phyloP scores from a whole-genome alignment of 495 filamentous ascomycete species.

The Aspergillus leporis region DNA sequence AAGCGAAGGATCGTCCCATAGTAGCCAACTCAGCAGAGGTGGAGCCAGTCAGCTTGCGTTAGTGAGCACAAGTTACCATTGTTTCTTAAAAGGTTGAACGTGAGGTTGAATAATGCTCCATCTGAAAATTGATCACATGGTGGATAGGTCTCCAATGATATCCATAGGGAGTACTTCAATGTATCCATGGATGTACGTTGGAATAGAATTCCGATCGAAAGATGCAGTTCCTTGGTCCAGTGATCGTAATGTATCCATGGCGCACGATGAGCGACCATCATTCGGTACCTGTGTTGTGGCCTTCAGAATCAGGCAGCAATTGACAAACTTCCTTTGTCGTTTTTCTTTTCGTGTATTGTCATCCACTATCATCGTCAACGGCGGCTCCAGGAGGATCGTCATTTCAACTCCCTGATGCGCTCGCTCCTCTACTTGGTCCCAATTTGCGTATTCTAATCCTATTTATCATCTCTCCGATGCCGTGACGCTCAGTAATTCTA shows the following conservation, averaged over 20 bases:
- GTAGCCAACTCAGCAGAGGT: constrained; percentile 23
- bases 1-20: constrained; percentile 15
- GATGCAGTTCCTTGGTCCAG: not conserved
- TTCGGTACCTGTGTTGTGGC: not conserved
- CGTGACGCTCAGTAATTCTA: not conserved
- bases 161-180: not conserved
- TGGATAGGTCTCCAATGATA: not conserved
- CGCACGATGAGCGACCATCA: not conserved
- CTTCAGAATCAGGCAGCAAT: constrained; percentile 6
- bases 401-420: constrained; percentile 1
- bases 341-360: not conserved
- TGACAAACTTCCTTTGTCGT: not conserved
- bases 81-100: constrained; percentile 6
- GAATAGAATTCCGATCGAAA: not conserved
- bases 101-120: not conserved
- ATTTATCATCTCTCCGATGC: not conserved
- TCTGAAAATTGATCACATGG: not conserved
- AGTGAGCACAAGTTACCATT: constrained; percentile 10
- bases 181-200: not conserved
- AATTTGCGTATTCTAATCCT: not conserved
- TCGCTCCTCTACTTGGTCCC: not conserved
- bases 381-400: constrained; percentile 1
- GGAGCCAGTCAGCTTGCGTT: constrained; percentile 13
- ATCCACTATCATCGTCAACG: not conserved
- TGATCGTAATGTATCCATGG: constrained; percentile 1